Evolutionary conservation across 371 early-diverging fungal species (phyloP).

Genomic region (Spiromyces aspiralis): DNA sequence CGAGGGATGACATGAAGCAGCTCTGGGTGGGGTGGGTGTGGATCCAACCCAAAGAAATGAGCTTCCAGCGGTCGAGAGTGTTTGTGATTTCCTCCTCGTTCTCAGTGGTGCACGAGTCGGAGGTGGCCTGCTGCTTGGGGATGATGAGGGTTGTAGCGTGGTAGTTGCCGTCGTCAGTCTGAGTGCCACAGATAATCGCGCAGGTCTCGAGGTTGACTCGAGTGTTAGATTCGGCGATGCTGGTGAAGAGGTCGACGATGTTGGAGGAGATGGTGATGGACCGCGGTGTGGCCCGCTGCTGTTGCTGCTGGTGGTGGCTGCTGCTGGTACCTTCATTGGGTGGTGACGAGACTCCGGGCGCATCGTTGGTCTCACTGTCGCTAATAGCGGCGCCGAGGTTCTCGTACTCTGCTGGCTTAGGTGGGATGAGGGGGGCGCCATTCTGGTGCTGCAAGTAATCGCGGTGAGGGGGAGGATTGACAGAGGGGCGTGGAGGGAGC

Average conservation of each 20-base stretch:
- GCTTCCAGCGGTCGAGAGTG: constrained; percentile 50
- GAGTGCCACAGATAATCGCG: constrained; percentile 64
- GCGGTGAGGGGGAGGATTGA: too few species aligned
- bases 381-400: neutral
- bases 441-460: too few species aligned
- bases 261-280: constrained; percentile 43
- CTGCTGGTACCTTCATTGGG: neutral
- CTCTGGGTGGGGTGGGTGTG: constrained; percentile 90
- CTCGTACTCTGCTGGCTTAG: constrained; percentile 24
- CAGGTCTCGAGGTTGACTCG: constrained; percentile 73
- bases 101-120: constrained; percentile 72
- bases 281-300: constrained; percentile 37
- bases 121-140: constrained; percentile 76
- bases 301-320: too few species aligned
- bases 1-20: constrained; percentile 83
- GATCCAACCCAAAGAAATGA: constrained; percentile 84
- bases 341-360: neutral
- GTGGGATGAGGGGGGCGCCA: constrained; percentile 16
- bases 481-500: too few species aligned
- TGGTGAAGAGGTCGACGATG: constrained; percentile 45
- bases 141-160: constrained; percentile 54
- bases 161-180: constrained; percentile 27
- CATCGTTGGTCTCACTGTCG: neutral
- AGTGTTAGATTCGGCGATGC: constrained; percentile 63
- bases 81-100: constrained; percentile 78